Evolutionary conservation across 108 stramenopile genomes (phyloP).

Genomic region (Conticribra guillardii): DNA sequence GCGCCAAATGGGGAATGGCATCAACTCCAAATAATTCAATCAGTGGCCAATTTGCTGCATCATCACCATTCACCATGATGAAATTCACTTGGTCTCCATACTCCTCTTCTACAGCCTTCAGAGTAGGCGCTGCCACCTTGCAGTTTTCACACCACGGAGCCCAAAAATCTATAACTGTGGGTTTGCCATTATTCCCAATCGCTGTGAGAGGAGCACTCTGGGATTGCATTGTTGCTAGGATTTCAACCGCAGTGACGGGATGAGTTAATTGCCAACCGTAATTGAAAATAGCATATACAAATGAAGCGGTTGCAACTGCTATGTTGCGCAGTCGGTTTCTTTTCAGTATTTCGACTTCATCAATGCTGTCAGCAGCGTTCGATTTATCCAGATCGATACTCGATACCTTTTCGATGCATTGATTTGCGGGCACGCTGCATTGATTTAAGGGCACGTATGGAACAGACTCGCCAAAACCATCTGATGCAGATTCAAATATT

Average conservation of each 20-base stretch:
- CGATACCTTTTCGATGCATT: neutral
- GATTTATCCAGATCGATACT: neutral
- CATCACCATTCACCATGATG: slow-evolving; percentile 75
- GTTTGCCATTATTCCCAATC: slow-evolving; percentile 76
- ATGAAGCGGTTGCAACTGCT: slow-evolving; percentile 56
- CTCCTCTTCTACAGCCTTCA: slow-evolving; percentile 64
- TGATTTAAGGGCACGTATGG: neutral
- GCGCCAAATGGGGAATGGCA: slow-evolving; percentile 83
- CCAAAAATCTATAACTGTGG: slow-evolving; percentile 88
- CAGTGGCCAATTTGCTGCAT: slow-evolving; percentile 59
- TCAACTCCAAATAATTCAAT: slow-evolving; percentile 82
- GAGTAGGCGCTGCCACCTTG: slow-evolving; percentile 68
- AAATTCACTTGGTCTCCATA: slow-evolving; percentile 77
- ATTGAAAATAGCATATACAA: slow-evolving; percentile 66
- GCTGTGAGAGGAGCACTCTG: slow-evolving; percentile 52
- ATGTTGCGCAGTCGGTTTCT: slow-evolving; percentile 55
- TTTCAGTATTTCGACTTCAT: slow-evolving; percentile 14
- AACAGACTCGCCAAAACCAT: slow-evolving; percentile 7
- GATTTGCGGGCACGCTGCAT: neutral
- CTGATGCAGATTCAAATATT: neutral
- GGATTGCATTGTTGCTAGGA: slow-evolving; percentile 71
- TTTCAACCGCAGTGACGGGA: slow-evolving; percentile 67
- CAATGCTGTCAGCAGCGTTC: neutral
- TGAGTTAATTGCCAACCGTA: slow-evolving; percentile 75
- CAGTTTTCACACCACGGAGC: slow-evolving; percentile 89